Evolutionary conservation across 345 rosid genomes (phyloP).

Genomic region (Limnanthes douglasii): DNA sequence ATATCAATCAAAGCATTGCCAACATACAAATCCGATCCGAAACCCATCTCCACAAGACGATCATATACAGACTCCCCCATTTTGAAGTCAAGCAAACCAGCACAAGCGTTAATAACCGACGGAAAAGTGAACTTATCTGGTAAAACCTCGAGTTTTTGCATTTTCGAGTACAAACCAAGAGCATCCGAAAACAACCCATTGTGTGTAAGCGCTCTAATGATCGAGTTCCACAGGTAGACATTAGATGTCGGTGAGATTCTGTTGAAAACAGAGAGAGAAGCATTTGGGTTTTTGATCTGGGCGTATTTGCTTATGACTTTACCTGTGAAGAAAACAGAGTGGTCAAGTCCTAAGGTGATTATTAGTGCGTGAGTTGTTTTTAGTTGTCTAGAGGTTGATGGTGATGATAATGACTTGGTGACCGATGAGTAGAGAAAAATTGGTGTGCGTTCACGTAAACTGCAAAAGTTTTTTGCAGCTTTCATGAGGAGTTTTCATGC

Average conservation of each 20-base stretch:
- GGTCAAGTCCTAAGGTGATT: slow-evolving; percentile 31
- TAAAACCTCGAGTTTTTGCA: slow-evolving; percentile 15
- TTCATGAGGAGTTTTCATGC: too few species aligned
- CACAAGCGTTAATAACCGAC: slow-evolving; percentile 49
- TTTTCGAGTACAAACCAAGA: slow-evolving; percentile 23
- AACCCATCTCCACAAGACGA: slow-evolving; percentile 20
- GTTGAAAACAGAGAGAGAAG: slow-evolving; percentile 39
- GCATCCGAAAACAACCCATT: slow-evolving; percentile 30
- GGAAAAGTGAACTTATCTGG: slow-evolving; percentile 54
- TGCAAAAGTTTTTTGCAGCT: too few species aligned
- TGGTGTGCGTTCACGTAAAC: too few species aligned
- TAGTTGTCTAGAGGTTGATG: too few species aligned
- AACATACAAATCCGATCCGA: slow-evolving; percentile 33
- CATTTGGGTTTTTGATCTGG: slow-evolving; percentile 20
- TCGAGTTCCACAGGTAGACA: slow-evolving; percentile 47
- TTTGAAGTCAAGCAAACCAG: slow-evolving; percentile 18
- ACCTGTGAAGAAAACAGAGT: slow-evolving; percentile 39
- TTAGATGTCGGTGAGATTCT: slow-evolving; percentile 21
- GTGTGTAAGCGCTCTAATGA: slow-evolving; percentile 42
- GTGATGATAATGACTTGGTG: too few species aligned
- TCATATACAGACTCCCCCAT: slow-evolving; percentile 24
- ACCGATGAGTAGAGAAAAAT: too few species aligned
- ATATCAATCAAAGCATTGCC: slow-evolving; percentile 55
- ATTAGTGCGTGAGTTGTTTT: slow-evolving; percentile 40
- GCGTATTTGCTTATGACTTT: slow-evolving; percentile 47